Percentiles rank a stretch among this genome's conserved stretches.
Evolutionary conservation across 495 filamentous ascomycete species (phyloP).

Genomic region (Penicillium longicatenatum): DNA sequence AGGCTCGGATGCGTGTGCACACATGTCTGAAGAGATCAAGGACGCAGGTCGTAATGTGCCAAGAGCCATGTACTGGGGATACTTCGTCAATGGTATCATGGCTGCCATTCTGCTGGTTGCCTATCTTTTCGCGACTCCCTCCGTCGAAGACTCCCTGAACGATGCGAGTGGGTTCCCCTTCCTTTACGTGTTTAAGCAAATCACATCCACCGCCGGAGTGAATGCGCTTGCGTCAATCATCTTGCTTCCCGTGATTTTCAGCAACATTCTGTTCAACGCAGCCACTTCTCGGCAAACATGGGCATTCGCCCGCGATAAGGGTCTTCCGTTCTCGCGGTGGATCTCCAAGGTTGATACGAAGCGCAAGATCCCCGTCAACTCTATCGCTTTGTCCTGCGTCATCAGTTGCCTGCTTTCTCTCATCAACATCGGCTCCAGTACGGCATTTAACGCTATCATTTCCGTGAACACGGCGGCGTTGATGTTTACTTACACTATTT

Average conservation of each 20-base stretch:
- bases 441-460: constrained; percentile 50
- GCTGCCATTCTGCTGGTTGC: constrained; percentile 42
- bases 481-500: constrained; percentile 45
- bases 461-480: constrained; percentile 43
- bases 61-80: constrained; percentile 40
- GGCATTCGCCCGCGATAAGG: constrained; percentile 49
- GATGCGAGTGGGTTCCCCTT: constrained; percentile 33
- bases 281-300: constrained; percentile 42
- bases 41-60: constrained; percentile 44
- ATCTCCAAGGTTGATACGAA: constrained; percentile 35
- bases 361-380: constrained; percentile 51
- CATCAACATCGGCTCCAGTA: constrained; percentile 45
- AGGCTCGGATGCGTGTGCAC: constrained; percentile 39
- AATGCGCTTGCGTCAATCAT: constrained; percentile 37
- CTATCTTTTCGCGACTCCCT: constrained; percentile 42
- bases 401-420: constrained; percentile 38
- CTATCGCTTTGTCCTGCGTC: constrained; percentile 33
- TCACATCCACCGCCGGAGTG: constrained; percentile 20
- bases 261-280: constrained; percentile 36
- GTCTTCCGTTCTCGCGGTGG: constrained; percentile 35
- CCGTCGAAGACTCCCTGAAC: constrained; percentile 33
- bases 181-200: constrained; percentile 31
- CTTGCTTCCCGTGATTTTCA: constrained; percentile 37
- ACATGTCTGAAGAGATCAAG: constrained; percentile 50
- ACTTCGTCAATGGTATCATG: constrained; percentile 37